Evolutionary conservation across 2,329 filamentous ascomycete species (phyloP), one percentile per base, ranked within the genome.

Genomic region (Clonostachys rosea): DNA sequence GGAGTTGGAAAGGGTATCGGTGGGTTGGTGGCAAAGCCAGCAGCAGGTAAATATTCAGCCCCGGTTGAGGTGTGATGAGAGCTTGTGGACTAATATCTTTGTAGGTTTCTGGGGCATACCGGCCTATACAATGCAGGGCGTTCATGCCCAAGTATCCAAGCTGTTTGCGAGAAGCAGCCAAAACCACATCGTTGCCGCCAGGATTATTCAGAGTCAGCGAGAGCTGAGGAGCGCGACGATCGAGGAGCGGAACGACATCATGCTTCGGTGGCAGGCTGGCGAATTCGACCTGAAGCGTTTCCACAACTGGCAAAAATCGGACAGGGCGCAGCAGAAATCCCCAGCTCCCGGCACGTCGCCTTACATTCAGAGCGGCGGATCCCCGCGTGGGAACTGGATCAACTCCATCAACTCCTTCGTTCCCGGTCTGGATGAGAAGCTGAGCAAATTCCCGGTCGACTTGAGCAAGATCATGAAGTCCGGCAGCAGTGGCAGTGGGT

Each of bases 1-100:
- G 89, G 89, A 0, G 74, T 95, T 41, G 90, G 86, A 1, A 94
- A 89, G 60, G 91, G 90, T 1, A 78, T 95, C 37, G 89, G 89
- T 5, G 91, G 91, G 1, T 63, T 95, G 3, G 74, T 94, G 2
- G 68, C 94, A 17, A 95, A 95, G 61, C 87, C 90, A n/a, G 80
- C 84, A 48, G 89, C 88, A 49, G 89, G 83, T 83, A 65, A 66
- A 77, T 65, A 11, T 18, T 16, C 24, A 30, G 20, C 14, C 41
- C 24, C 24, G 9, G 9, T 10, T 30, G 24, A 30, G 24, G 10
- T 30, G 24, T 3, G 24, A 24, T 30, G 24, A 30, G 9, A 9
- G 8, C 9, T 30, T 30, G 9, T 10, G 24, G 24, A 30, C 24
- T 30, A 30, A 30, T 30, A 30, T 30, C 24, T 30, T 30, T 8